phyloP scores from a whole-genome alignment of 768 basidiomycete species.

The Inosperma sp. region DNA sequence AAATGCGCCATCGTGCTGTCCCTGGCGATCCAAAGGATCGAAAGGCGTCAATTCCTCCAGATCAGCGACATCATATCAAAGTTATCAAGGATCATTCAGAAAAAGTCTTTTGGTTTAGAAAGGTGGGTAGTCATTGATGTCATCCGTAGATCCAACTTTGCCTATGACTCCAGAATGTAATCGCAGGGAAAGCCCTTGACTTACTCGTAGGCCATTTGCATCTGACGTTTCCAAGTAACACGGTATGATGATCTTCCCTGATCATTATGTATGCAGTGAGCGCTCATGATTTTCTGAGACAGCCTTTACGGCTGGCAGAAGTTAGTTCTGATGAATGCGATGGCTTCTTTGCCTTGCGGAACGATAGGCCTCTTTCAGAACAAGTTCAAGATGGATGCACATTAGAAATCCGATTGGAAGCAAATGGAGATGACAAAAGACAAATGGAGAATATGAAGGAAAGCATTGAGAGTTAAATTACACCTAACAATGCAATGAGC shows the following conservation, averaged over 20 bases:
- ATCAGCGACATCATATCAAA: slow-evolving; percentile 57
- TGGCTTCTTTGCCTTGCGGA: slow-evolving; percentile 34
- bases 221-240: slow-evolving; percentile 6
- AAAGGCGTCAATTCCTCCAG: slow-evolving; percentile 39
- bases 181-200: slow-evolving; percentile 62
- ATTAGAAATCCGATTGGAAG: slow-evolving; percentile 19
- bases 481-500: slow-evolving; percentile 36
- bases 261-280: not conserved
- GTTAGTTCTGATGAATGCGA: slow-evolving; percentile 22
- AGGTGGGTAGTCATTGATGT: slow-evolving; percentile 39
- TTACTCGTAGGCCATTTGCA: slow-evolving; percentile 39
- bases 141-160: not conserved
- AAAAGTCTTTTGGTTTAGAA: slow-evolving; percentile 63
- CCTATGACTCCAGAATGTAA: slow-evolving; percentile 38
- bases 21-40: slow-evolving; percentile 60
- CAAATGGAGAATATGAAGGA: slow-evolving; percentile 30
- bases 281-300: not conserved
- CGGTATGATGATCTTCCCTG: not conserved
- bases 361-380: slow-evolving; percentile 43
- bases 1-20: slow-evolving; percentile 65
- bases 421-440: slow-evolving; percentile 11
- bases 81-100: slow-evolving; percentile 36
- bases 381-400: slow-evolving; percentile 53
- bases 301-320: slow-evolving; percentile 43
- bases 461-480: slow-evolving; percentile 36